phyloP scores from a whole-genome alignment of 164 flowering plant species.

The Stephania japonica region DNA sequence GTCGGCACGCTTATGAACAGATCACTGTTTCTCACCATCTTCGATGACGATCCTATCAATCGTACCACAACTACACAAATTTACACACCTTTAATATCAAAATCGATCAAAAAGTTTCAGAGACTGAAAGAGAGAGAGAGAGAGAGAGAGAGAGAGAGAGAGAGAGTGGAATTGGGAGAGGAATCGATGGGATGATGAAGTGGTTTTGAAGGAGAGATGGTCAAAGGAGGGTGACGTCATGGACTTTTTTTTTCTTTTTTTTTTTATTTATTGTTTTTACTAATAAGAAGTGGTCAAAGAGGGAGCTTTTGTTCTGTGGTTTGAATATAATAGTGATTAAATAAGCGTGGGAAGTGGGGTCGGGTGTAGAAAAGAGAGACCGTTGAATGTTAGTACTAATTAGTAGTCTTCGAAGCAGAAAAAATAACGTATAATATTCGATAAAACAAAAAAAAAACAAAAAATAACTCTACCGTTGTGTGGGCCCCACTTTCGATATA shows the following conservation, averaged over 20 bases:
- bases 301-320: not conserved
- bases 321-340: no score
- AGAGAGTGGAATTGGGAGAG: slow-evolving; percentile 14
- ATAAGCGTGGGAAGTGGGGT: no score
- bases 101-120: slow-evolving; percentile 1
- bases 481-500: no score
- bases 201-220: slow-evolving; percentile 8
- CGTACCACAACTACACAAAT: no score
- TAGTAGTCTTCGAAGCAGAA: no score
- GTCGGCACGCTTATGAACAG: slow-evolving; percentile 59
- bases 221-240: slow-evolving; percentile 33
- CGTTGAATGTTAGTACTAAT: no score
- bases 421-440: no score
- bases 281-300: slow-evolving; percentile 1
- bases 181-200: not conserved
- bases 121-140: slow-evolving; percentile 7
- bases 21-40: slow-evolving; percentile 47
- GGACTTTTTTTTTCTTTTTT: not conserved
- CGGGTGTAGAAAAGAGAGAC: no score
- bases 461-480: no score
- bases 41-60: not conserved
- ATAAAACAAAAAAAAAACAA: no score
- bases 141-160: slow-evolving; percentile 18
- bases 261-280: no score
- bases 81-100: not conserved